Evolutionary conservation across 83 land plant species (phyloP), one percentile per base, ranked within the genome.

Genomic region (Picea abies): DNA sequence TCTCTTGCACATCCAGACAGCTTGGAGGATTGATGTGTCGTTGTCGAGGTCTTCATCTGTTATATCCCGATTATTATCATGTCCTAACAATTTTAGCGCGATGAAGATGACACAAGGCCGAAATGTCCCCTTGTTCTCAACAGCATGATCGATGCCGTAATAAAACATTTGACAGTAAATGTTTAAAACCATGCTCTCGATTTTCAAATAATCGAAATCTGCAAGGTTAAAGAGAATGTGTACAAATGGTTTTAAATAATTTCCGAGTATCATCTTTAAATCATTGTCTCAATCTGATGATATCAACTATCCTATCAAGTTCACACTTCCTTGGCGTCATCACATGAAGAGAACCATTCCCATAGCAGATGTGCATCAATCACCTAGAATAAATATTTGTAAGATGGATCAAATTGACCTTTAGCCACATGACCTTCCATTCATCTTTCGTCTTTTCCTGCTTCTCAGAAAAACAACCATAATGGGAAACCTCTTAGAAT

Each of bases 371-470:
- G 14, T 23, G 9, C 0, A 25, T 12, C 10, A 22, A 64, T n/a
- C 7, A 64, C 67, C 10, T 3, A 23, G 67, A 64, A 64, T 11
- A 64, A 64, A 64, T 8, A 64, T 64, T 64, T 64, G 67, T 64
- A 64, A 32, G 1, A 1, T 32, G 35, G 35, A 32, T 1, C 0
- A 1, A 1, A 32, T 32, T 32, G 1, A 32, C 1, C 0, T 1
- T 32, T 1, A 1, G n/a, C 35, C 1, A 0, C 35, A 32, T 1
- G 0, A 1, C 1, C 0, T 32, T 1, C 1, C 1, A 32, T 1
- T 32, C 0, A 32, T 1, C 35, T 32, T n/a, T n/a, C n/a, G n/a
- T n/a, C n/a, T 32, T 32, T 32, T 32, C 35, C 35, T 32, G 35
- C 2, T 32, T 32, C n/a, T 63, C 25, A 22, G 66, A 23, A 63